A percentile compares a stretch with the other conserved stretches of the same genome.
Evolutionary conservation across 2,329 filamentous ascomycete genomes (phyloP).

Genomic region (Annulohypoxylon truncatum): DNA sequence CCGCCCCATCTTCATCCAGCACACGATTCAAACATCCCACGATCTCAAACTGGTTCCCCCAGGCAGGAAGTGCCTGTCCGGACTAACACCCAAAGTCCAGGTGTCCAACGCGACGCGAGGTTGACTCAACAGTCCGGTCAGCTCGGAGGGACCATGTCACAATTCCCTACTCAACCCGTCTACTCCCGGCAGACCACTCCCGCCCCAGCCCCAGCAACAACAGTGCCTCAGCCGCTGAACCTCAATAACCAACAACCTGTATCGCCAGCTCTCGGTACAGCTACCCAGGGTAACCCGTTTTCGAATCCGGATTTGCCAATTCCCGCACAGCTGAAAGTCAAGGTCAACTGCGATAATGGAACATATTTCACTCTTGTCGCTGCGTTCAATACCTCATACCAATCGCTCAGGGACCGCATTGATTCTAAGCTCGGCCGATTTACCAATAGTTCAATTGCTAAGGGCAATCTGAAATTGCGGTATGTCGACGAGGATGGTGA

Average conservation of each 20-base stretch:
- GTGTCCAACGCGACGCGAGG: constrained; percentile 70
- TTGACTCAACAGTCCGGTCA: constrained; percentile 60
- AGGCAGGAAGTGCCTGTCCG: constrained; percentile 74
- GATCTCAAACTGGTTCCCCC: constrained; percentile 86
- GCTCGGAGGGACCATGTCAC: constrained; percentile 64
- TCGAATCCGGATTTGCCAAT: constrained; percentile 63
- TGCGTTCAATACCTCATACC: constrained; percentile 93
- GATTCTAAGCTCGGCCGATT: constrained; percentile 93
- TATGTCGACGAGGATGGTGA: constrained; percentile 95
- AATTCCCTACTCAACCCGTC: constrained; percentile 67
- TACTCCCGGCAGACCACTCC: constrained; percentile 61
- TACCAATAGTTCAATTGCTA: constrained; percentile 84
- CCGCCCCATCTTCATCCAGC: constrained; percentile 74
- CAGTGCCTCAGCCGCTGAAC: constrained; percentile 52
- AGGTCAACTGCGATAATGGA: constrained; percentile 86
- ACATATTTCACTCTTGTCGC: constrained; percentile 97
- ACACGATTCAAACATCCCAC: constrained; percentile 73
- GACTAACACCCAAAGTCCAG: constrained; percentile 77
- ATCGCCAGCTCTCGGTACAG: constrained; percentile 60
- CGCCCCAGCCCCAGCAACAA: constrained; percentile 53
- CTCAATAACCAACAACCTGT: constrained; percentile 57
- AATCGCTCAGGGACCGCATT: constrained; percentile 92
- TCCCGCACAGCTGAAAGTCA: constrained; percentile 89
- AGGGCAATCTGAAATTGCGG: constrained; percentile 84
- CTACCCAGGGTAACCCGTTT: constrained; percentile 48